Evolutionary conservation across 768 basidiomycete species (phyloP).

Genomic region (Rhodotorula diobovata): DNA sequence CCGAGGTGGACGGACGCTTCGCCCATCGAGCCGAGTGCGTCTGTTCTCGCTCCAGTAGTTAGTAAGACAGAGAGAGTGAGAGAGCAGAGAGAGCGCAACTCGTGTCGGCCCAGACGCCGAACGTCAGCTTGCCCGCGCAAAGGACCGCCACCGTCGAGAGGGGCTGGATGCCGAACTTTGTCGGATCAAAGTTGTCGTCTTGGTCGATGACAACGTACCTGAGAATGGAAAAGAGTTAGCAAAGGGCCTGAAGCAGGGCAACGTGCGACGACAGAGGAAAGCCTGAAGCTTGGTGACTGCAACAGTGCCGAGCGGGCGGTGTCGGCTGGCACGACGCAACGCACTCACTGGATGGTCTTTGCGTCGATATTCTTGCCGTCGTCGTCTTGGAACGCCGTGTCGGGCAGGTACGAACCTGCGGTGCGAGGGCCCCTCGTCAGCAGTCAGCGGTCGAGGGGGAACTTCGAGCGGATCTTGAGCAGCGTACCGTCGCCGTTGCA

Average conservation of each 20-base stretch:
- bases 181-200: conserved; percentile 4
- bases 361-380: conserved; percentile 5
- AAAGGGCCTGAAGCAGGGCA: not conserved
- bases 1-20: conserved; percentile 4
- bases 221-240: not conserved
- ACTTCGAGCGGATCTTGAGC: too few relatives aligned
- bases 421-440: too few relatives aligned
- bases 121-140: conserved; percentile 10
- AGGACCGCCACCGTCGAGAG: conserved; percentile 17
- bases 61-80: not conserved
- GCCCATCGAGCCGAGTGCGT: conserved; percentile 9
- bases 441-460: too few relatives aligned
- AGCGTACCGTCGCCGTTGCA: not conserved
- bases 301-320: too few relatives aligned
- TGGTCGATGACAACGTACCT: conserved; percentile 22
- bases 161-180: not conserved
- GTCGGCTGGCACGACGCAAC: too few relatives aligned
- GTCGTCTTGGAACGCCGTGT: conserved; percentile 2
- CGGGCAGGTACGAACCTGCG: not conserved
- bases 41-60: not conserved
- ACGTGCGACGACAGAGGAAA: too few relatives aligned
- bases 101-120: conserved; percentile 18
- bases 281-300: too few relatives aligned
- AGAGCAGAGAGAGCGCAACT: not conserved
- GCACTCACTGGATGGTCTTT: not conserved